Evolutionary conservation across 768 basidiomycete genomes (phyloP).

Genomic region (Leccinum longicurvipes): DNA sequence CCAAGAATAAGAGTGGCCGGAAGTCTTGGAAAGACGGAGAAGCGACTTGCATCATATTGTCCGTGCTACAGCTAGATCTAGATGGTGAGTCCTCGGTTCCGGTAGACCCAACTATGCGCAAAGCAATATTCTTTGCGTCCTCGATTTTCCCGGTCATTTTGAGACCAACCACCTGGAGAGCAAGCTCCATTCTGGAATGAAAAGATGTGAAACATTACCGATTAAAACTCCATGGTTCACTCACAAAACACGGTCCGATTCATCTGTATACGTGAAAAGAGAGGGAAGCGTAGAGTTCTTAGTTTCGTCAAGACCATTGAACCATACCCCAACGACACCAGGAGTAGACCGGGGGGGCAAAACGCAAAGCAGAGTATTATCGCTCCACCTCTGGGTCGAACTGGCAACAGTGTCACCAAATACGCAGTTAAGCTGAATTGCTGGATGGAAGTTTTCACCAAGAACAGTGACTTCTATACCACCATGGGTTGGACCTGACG

Average conservation of each 20-base stretch:
- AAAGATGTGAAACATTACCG: conserved; percentile 12
- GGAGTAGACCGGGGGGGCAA: conserved; percentile 78
- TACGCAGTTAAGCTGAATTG: conserved; percentile 67
- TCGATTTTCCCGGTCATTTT: conserved; percentile 97
- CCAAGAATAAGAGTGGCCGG: conserved; percentile 53
- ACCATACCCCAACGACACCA: conserved; percentile 88
- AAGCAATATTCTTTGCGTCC: conserved; percentile 88
- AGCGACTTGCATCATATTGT: conserved; percentile 55
- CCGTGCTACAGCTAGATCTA: conserved; percentile 29
- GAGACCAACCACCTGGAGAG: conserved; percentile 89
- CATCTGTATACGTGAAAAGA: conserved; percentile 88
- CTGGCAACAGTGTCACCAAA: conserved; percentile 84
- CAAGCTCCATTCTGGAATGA: conserved; percentile 83
- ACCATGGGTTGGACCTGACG: conserved; percentile 81
- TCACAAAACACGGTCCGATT: conserved; percentile 84
- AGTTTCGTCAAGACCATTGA: conserved; percentile 68
- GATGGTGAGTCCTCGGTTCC: conserved; percentile 47
- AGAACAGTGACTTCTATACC: conserved; percentile 94
- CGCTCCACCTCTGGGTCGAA: conserved; percentile 87
- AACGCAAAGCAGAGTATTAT: conserved; percentile 89
- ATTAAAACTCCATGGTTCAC: conserved; percentile 30
- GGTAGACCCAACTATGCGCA: conserved; percentile 85
- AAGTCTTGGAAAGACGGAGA: conserved; percentile 47
- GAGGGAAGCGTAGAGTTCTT: conserved; percentile 52
- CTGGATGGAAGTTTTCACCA: conserved; percentile 84